Conservation (phyloP, 2,329 filamentous ascomycete species). For the Paracoccidioides brasiliensis region DNA sequence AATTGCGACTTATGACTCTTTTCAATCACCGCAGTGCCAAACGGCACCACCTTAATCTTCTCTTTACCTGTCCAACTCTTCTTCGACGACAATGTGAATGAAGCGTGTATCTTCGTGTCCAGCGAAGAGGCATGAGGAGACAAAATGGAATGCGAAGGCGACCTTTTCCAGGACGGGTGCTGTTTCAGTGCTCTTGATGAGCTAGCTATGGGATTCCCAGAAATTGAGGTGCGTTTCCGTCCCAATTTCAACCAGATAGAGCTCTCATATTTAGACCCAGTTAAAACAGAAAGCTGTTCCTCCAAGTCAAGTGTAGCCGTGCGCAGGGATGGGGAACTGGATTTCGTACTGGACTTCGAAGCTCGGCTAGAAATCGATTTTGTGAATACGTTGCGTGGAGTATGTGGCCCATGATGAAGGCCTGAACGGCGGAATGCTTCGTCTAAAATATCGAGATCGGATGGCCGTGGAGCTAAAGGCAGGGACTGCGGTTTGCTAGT, state of each 20-base stretch:
- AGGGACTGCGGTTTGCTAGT: conserved; percentile 3
- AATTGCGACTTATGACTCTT: background rate
- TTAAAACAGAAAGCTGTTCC: conserved; percentile 19
- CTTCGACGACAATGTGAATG: background rate
- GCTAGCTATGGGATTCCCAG: background rate
- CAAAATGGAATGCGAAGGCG: background rate
- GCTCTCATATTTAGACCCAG: background rate
- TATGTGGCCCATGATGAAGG: background rate
- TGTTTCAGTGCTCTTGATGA: background rate
- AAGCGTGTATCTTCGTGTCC: background rate
- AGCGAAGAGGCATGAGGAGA: background rate
- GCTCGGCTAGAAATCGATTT: background rate
- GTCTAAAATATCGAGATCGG: conserved; percentile 16
- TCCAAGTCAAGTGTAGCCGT: conserved; percentile 27
- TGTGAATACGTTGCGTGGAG: background rate
- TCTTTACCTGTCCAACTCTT: background rate
- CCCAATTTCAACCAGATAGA: background rate
- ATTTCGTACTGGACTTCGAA: background rate
- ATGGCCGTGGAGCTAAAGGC: conserved; percentile 12
- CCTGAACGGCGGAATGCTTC: conserved; percentile 15
- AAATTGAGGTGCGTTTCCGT: background rate
- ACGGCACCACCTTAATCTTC: background rate
- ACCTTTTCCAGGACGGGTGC: background rate
- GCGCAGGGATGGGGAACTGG: conserved; percentile 11
- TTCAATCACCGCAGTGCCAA: background rate